Base-by-base conservation (phyloP, 441 rosid genomes). In the Arabidopsis lyrata region DNA sequence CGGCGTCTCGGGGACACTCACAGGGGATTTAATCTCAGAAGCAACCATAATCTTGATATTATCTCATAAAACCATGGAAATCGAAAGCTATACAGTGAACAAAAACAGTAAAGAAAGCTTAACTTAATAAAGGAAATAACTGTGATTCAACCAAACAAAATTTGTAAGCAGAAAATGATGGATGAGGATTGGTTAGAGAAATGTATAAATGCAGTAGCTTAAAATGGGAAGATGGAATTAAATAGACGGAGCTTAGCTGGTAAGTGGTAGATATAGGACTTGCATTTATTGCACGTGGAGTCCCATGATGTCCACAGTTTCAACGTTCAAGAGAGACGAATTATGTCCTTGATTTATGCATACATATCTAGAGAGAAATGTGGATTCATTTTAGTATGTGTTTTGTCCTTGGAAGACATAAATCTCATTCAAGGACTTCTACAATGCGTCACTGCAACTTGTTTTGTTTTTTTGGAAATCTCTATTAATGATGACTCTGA, bases 11-110 rank as follows among this genome's bases (percentile, higher is more conserved):
- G 77, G 49, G 42, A 74, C 45, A 79, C 73, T 76, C 53, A 65
- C 86, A 0, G 90, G 83, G 44, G 97, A 89, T 65, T 86, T 90
- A 56, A 92, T 92, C 82, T 94, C 97, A 27, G 66, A 41, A 41
- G 80, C 79, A 62, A 77, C 88, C 97, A 92, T 88, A 36, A 10
- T 52, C 38, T 3, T 29, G 2, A 57, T 15, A 6, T 66, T 14
- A 36, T 67, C 63, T 71, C 57, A 77, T 18, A 60, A 52, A 52
- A 59, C 58, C 72, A 76, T 62, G 36, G 47, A 38, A 42, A n/a
- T 5, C 41, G 20, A 15, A 57, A 22, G 29, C 59, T 59, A 34
- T 56, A 13, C 9, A 47, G 52, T 65, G 59, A 34, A 6, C 35
- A 20, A 32, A 29, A 53, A 35, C 14, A 44, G 52, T 31, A 16